A percentile compares a stretch with the other conserved stretches of the same genome.
phyloP scores from a whole-genome alignment of 331 rosid species.

The Stylosanthes scabra region DNA sequence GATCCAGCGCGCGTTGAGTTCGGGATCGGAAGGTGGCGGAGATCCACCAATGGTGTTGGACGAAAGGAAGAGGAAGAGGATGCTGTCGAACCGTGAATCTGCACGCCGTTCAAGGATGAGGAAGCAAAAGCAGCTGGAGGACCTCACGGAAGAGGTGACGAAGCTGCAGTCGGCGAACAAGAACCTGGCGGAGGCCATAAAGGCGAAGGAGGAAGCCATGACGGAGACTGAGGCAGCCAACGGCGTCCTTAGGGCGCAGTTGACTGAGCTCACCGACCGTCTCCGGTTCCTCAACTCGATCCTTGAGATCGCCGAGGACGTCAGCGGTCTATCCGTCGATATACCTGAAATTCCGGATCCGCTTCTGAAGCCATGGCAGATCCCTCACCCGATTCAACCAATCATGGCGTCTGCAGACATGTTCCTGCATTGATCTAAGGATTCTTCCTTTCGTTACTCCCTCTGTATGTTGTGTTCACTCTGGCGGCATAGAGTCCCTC shows the following conservation, averaged over 20 bases:
- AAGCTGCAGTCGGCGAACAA: conserved; percentile 55
- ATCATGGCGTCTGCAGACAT: conserved; percentile 60
- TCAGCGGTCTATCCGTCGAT: conserved; percentile 66
- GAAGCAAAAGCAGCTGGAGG: conserved; percentile 93
- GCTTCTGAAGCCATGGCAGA: conserved; percentile 76
- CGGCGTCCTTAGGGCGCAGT: conserved; percentile 70
- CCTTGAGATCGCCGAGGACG: conserved; percentile 75
- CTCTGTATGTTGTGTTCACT: not conserved
- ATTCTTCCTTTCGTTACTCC: not conserved
- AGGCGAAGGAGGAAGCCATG: conserved; percentile 61
- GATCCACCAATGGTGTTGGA: conserved; percentile 48
- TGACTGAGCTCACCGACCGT: conserved; percentile 72
- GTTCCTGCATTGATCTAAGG: conserved; percentile 52
- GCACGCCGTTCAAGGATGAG: conserved; percentile 92
- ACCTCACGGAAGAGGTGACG: conserved; percentile 60
- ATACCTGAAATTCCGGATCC: conserved; percentile 82
- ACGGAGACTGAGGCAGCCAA: conserved; percentile 59
- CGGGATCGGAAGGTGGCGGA: conserved; percentile 74
- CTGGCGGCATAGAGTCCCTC: not conserved
- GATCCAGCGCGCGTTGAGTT: conserved; percentile 59
- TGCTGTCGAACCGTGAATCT: conserved; percentile 92
- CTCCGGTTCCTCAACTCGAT: conserved; percentile 74
- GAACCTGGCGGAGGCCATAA: conserved; percentile 56
- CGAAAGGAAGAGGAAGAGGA: conserved; percentile 93
- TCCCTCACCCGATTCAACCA: conserved; percentile 51